Evolutionary conservation across 495 filamentous ascomycete genomes (phyloP), one percentile per base, ranked within the genome.

Genomic region (Trichoderma orchidacearum): DNA sequence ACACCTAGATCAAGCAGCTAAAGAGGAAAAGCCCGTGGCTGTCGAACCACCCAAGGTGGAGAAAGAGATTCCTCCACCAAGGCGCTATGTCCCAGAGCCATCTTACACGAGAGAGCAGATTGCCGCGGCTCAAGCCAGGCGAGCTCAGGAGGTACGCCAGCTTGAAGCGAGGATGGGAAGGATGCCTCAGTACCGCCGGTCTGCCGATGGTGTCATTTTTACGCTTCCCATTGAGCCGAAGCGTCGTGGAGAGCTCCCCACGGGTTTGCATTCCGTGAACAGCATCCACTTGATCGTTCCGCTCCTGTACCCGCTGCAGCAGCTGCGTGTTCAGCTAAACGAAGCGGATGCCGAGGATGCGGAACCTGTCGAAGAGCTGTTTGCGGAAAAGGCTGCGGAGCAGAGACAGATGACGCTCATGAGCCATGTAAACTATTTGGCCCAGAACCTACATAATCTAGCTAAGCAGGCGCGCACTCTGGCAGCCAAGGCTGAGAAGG

Each of bases 121-220:
- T 48, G 70, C 68, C 2, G 69, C 76, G 28, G 89, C 87, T n/a
- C 78, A 80, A 59, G 77, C 78, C 31, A 76, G 79, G 54, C 76
- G 89, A 52, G 74, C 81, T 11, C 65, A 72, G 50, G 87, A 93
- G 64, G 82, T 76, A 31, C 77, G 82, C 31, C 87, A 90, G 58
- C 75, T 95, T 0, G 88, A 94, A 68, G 80, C 88, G 18, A 78
- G 90, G n/a, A 80, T 95, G 70, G 80, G 84, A 28, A 73, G 84
- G 60, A 62, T 84, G 23, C 80, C 83, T 1, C 62, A 80, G 27
- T 96, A 87, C 63, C 76, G 80, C 25, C 91, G 85, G 60, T 83
- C 84, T 13, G 68, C 75, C 36, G 85, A 94, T 70, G 85, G 85
- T 13, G 68, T 83, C 34, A 77, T 79, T 7, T 95, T 83, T 62